Conservation (phyloP, 805 yeast genomes). For the Nakazawaea wyomingensis region DNA sequence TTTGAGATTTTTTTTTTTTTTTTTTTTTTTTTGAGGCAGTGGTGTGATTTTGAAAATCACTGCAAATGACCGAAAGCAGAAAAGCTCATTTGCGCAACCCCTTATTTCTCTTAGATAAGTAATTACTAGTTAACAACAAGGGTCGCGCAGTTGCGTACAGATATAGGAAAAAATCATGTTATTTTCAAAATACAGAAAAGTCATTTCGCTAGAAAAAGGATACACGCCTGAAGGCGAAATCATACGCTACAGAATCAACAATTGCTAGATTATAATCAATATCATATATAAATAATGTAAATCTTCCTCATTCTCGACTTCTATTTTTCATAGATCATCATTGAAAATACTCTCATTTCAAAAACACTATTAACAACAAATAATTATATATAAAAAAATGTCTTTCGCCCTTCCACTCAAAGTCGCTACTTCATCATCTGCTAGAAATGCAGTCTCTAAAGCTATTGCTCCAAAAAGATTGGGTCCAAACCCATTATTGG, state of each 20-base stretch:
- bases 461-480: constrained; percentile 18
- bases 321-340: not conserved
- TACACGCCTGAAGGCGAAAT: no score
- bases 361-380: no score
- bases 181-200: not conserved
- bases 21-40: constrained; percentile 1
- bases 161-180: not conserved
- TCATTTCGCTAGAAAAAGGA: no score
- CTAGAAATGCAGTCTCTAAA: constrained; percentile 15
- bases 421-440: constrained; percentile 10
- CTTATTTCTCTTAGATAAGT: no score
- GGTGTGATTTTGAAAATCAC: constrained; percentile 4
- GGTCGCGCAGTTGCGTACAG: not conserved
- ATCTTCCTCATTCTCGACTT: not conserved
- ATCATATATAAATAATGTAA: no score
- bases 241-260: no score
- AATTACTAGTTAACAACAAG: not conserved
- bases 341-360: no score
- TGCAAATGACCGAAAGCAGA: not conserved
- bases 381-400: constrained; percentile 4
- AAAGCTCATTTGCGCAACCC: not conserved
- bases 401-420: constrained; percentile 12
- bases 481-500: constrained; percentile 28
- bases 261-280: no score
- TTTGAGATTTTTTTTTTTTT: no score